Evolutionary conservation across 352 stramenopile species (phyloP).

Genomic region (Phytophthora idaei): DNA sequence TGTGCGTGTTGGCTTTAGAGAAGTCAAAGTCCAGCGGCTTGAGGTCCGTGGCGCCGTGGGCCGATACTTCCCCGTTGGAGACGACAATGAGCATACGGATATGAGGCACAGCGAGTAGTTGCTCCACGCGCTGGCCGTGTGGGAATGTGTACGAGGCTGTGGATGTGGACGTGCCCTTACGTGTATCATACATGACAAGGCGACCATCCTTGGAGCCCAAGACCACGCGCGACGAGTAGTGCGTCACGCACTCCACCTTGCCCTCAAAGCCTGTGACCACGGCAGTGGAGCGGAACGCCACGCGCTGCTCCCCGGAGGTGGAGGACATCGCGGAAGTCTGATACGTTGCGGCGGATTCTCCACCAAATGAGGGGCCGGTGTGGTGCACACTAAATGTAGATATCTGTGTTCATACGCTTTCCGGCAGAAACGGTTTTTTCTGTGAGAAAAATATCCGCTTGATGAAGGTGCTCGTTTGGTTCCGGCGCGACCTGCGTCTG

Average conservation of each 20-base stretch:
- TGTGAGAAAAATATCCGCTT: neutral
- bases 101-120: slow-evolving; percentile 84
- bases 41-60: slow-evolving; percentile 81
- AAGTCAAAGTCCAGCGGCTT: slow-evolving; percentile 84
- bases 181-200: slow-evolving; percentile 89
- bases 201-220: slow-evolving; percentile 80
- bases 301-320: slow-evolving; percentile 41
- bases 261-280: slow-evolving; percentile 79
- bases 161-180: slow-evolving; percentile 69
- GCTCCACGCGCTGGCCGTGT: slow-evolving; percentile 76
- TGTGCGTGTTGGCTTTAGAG: slow-evolving; percentile 69
- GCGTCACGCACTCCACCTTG: slow-evolving; percentile 83
- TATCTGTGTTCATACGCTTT: neutral
- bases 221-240: slow-evolving; percentile 89
- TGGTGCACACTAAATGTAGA: slow-evolving; percentile 4
- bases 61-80: slow-evolving; percentile 73
- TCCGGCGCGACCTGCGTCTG: slow-evolving; percentile 94
- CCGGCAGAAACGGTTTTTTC: neutral
- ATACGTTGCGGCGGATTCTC: slow-evolving; percentile 1
- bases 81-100: slow-evolving; percentile 89
- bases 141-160: slow-evolving; percentile 73
- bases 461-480: slow-evolving; percentile 82
- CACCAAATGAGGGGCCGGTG: slow-evolving; percentile 1
- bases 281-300: slow-evolving; percentile 78
- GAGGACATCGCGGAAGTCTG: slow-evolving; percentile 28